Base-by-base conservation (phyloP, 805 yeast genomes). In the Candida parachauliodes region DNA sequence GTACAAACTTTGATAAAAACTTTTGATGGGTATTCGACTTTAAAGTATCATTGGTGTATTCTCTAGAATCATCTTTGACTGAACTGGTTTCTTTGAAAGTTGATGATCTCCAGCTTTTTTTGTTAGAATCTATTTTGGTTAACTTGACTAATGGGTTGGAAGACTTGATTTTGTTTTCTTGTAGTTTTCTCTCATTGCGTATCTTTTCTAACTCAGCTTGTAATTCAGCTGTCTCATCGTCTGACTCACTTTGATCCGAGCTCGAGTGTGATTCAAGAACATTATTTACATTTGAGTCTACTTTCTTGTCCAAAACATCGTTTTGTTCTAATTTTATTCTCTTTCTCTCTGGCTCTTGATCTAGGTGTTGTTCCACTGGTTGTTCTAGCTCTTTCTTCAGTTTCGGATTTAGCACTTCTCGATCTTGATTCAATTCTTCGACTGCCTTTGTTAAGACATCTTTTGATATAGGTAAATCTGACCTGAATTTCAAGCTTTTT, bases 91-190 rank as follows among this genome's bases (percentile, higher is more conserved):
- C 56, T 4, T 59, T 50, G 0, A 63, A 46, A 3, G 55, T 41
- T 2, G 31, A 26, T 6, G 42, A 46, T 42, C 69, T 45, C 68
- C 69, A 62, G 31, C 57, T 49, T 31, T 51, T 57, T 42, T 60
- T 50, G 27, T 40, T 28, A 10, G 36, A 21, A 5, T n/a, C 22
- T 29, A 20, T 16, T 20, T 34, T 14, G 12, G 18, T 19, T 15
- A 27, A n/a, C 17, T 30, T 28, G n/a, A 49, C 37, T 25, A 49
- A 32, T 5, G 55, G 52, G 22, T 51, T 45, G 1, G 44, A 36
- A 20, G 34, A 31, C 15, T 42, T 40, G 9, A 22, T 19, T 35
- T 40, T 44, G 36, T 49, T 40, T 18, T 32, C 35, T 36, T 43
- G 42, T 24, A 37, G 37, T 14, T 25, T 39, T 32, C 45, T 45